Evolutionary conservation across 768 basidiomycete species (phyloP).

Genomic region (Obba rivulosa): DNA sequence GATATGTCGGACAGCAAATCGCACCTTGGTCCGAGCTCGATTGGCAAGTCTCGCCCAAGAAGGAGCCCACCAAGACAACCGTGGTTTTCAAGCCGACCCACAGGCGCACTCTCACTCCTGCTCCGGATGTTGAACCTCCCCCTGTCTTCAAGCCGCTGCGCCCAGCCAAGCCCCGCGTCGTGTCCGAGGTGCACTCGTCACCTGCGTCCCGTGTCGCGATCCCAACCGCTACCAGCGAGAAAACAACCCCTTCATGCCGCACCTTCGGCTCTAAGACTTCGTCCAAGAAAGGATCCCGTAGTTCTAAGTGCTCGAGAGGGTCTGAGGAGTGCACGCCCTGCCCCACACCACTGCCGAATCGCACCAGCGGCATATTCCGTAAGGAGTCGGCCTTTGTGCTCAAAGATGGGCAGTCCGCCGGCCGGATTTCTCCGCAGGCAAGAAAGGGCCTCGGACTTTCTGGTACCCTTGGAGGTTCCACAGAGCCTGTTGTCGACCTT

Average conservation of each 20-base stretch:
- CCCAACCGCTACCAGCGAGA: constrained; percentile 18
- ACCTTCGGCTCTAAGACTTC: constrained; percentile 32
- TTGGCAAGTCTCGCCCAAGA: constrained; percentile 34
- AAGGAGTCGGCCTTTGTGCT: constrained; percentile 19
- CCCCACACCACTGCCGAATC: constrained; percentile 31
- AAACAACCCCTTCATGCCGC: constrained; percentile 34
- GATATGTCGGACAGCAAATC: constrained; percentile 46
- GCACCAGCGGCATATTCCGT: constrained; percentile 17
- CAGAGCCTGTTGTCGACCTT: constrained; percentile 40
- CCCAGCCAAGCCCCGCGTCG: constrained; percentile 35
- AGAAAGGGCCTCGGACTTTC: constrained; percentile 55
- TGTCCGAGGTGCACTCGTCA: constrained; percentile 13
- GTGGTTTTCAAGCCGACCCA: constrained; percentile 33
- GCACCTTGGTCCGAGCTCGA: constrained; percentile 55
- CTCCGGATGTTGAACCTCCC: constrained; percentile 51
- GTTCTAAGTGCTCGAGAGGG: constrained; percentile 11
- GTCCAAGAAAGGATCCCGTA: constrained; percentile 23
- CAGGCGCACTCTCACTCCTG: constrained; percentile 52
- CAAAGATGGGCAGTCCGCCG: constrained; percentile 15
- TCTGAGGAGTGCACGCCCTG: constrained; percentile 16
- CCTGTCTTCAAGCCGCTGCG: constrained; percentile 56
- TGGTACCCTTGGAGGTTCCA: constrained; percentile 62
- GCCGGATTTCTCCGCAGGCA: constrained; percentile 40
- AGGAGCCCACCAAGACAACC: constrained; percentile 18
- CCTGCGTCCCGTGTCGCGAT: constrained; percentile 23